A percentile compares a stretch with the other conserved stretches of the same genome.
phyloP scores from a whole-genome alignment of 1,284 basidiomycete species.

The Cerrena zonata region DNA sequence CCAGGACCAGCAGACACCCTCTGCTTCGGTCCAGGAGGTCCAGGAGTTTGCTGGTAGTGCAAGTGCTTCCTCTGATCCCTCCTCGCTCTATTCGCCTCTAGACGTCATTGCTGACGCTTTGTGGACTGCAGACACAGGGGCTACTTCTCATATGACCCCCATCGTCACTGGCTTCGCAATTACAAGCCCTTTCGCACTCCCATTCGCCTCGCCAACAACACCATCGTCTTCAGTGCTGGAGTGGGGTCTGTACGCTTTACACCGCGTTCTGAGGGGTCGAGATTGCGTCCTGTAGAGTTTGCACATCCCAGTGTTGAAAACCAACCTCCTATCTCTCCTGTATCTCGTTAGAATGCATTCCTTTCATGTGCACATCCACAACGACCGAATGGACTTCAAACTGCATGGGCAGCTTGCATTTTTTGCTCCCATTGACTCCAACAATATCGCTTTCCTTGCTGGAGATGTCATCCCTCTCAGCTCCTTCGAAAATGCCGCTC shows the following conservation, averaged over 20 bases:
- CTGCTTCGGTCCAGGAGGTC: too few relatives aligned
- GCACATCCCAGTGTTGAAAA: too few relatives aligned
- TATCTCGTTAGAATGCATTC: conserved; percentile 14
- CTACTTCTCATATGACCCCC: conserved; percentile 30
- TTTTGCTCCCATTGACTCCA: conserved; percentile 11
- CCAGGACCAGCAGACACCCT: neutral
- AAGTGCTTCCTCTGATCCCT: neutral
- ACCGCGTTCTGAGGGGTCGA: conserved; percentile 16
- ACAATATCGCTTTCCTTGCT: conserved; percentile 16
- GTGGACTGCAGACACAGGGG: conserved; percentile 32
- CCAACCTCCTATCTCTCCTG: conserved; percentile 13
- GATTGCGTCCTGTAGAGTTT: conserved; percentile 22
- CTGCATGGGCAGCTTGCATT: neutral
- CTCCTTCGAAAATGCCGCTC: neutral
- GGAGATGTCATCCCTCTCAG: conserved; percentile 17
- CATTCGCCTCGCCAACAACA: conserved; percentile 27
- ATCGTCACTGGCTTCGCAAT: conserved; percentile 28
- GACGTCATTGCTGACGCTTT: conserved; percentile 16
- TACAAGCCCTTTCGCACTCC: conserved; percentile 21
- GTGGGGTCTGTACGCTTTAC: conserved; percentile 25
- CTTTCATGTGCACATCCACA: conserved; percentile 13
- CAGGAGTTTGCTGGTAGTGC: neutral
- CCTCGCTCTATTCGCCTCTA: conserved; percentile 11
- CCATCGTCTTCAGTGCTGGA: conserved; percentile 22
- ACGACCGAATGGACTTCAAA: conserved; percentile 10